Evolutionary conservation across 805 yeast species (phyloP), one percentile per base, ranked within the genome.

Genomic region (Candida golubevii): DNA sequence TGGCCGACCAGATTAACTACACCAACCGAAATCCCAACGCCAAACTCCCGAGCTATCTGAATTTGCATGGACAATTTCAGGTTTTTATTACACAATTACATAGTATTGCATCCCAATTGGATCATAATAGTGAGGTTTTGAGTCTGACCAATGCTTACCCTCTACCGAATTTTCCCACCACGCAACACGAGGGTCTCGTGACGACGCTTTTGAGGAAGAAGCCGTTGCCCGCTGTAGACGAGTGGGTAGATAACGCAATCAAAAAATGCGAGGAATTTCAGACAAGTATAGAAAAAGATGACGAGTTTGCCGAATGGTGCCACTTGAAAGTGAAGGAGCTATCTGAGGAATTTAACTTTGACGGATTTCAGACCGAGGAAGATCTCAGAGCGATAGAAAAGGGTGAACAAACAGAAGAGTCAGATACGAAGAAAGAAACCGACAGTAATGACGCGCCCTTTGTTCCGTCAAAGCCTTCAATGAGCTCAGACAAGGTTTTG

Each of bases 121-220:
- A 82, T 34, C 73, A 75, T 43, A 80, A 83, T 55, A 74, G 78
- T 7, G 83, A 77, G 3, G 62, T 76, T 0, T 67, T 93, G 26
- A 74, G 75, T 36, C 65, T 78, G 6, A 82, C 95, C 0, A 88
- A 86, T 41, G 90, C 82, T 1, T 91, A 79, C 57, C 99, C 99
- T 1, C 69, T 87, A 42, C 84, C 90, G 0, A 75, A 77, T 15
- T 93, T 91, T 60, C 97, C 97, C 8, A 79, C 95, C 0, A 78
- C 88, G 1, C 85, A 87, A 36, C 90, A 87, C 51, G 90, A 86
- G 56, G 86, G 88, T 2, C 71, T 93, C 31, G 66, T 90, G 40
- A 85, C 95, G 0, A 89, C 97, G 0, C 69, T 93, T 47, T 63
- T 93, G 47, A 75, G 98, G 46, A 93, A 90, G 61, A 91, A 90